Evolutionary conservation across 306 rosid genomes (phyloP), one percentile per base, ranked within the genome.

Genomic region (Ormosia semicastrata): DNA sequence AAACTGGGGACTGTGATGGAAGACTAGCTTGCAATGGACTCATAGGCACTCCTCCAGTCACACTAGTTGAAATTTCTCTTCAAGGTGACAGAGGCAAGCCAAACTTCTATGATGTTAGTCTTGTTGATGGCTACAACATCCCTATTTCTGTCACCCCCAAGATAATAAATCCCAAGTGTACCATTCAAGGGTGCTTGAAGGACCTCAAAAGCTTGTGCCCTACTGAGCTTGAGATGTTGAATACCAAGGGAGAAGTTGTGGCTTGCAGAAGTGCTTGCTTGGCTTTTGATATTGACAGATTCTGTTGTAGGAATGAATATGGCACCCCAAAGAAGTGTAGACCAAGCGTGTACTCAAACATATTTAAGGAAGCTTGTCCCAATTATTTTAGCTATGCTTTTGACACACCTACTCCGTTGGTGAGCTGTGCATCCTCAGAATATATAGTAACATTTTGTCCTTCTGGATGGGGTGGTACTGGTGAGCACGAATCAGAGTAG

Each of bases 241-340:
- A 87, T 71, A 29, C 49, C 9, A 32, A 36, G 1, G 87, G 98
- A 1, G 82, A 86, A 75, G 89, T 87, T 12, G 98, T 93, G 81
- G 99, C 97, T 5, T 93, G 99, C 43, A 91, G 87, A 67, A 95
- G 98, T 67, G 97, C 91, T 75, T 93, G 99, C 62, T 85, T 95
- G 93, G 91, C 96, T 49, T 95, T 92, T 79, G 52, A 89, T 30
- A 34, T 43, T 53, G 99, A 95, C 85, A 65, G 37, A 15, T 95
- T 89, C 17, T 95, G 99, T 49, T 93, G 98, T 43, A 85, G 94
- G 78, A 92, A 92, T 65, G 83, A 77, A 43, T 93, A 73, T 64
- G 93, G 94, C 6, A 86, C 74, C 39, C 93, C 97, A 1, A 83
- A 71, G 3, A 93, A 82, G 66, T 95, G 99, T 75, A 91, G 57